Evolutionary conservation across 163 green algal genomes (phyloP), one percentile per base, ranked within the genome.

Genomic region (Botryococcus braunii): DNA sequence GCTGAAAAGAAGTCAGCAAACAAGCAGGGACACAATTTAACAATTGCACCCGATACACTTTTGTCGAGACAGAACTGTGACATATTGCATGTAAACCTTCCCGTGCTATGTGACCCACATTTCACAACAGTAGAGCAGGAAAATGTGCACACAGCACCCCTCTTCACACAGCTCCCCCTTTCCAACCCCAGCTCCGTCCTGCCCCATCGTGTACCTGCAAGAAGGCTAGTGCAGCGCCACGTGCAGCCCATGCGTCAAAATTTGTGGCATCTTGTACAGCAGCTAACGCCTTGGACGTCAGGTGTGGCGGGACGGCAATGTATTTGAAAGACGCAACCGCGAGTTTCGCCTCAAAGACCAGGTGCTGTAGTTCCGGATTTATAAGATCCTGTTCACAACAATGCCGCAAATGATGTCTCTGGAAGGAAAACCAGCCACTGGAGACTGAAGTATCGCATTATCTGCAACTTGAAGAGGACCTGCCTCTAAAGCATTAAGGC

Each of bases 301-400:
- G 52, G 36, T 11, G 6, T 2, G n/a, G 6, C 5, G 40, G 49
- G 43, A 93, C 77, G 0, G 80, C 80, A 57, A 91, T 69, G 74
- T 93, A 92, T 73, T 93, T 92, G 32, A 88, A 68, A 64, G 87
- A 63, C 3, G 79, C 76, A 35, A 90, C 72, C 5, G 85, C 75
- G 25, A 74, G 63, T 62, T 88, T 85, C 0, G 82, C 77, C 48
- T 87, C 81, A 27, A 79, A 47, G 0, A 74, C 58, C 65, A 95
- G 82, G 52, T 76, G 82, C 74, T 92, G 85, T 32, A 92, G 71
- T 67, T 86, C 63, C 1, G 81, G 82, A 69, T 75, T 73, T 47
- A 83, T 68, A 8, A 85, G 37, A 37, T 86, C 78, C 74, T 83
- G 76, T 49, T 74, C 40, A 64, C 32, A 21, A 47, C 41, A 82